These are phyloP conservation scores for Fusarium sp. DNA, from an alignment of 2,329 filamentous ascomycete species.

Conservation along the genomic window DNA sequence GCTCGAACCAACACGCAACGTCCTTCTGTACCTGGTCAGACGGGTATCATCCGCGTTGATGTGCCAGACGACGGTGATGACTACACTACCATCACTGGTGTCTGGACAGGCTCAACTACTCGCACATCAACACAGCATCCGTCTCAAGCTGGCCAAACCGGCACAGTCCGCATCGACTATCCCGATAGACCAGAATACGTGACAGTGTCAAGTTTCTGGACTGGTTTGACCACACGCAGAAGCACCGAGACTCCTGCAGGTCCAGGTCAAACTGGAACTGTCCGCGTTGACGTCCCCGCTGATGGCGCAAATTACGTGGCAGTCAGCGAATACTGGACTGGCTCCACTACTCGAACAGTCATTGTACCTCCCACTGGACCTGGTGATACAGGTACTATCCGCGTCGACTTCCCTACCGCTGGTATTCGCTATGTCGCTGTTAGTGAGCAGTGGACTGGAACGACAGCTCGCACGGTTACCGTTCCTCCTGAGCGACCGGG, in stretches of 20 bases:
- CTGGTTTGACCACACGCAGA: not conserved
- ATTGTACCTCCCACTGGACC: not conserved
- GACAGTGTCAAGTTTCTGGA: not conserved
- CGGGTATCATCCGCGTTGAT: not conserved
- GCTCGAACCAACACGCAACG: not conserved
- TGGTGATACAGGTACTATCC: not conserved
- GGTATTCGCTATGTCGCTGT: not conserved
- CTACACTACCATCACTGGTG: not conserved
- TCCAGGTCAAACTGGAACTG: not conserved
- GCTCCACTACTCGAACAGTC: not conserved
- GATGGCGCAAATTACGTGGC: not conserved
- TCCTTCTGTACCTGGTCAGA: not conserved
- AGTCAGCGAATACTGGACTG: not conserved
- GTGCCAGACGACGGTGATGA: not conserved
- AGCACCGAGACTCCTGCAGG: not conserved
- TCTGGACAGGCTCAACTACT: not conserved
- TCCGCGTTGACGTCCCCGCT: not conserved
- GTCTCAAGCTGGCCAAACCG: not conserved
- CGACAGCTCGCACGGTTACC: rapidly evolving
- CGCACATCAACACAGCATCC: not conserved
- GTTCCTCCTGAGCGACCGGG: not conserved
- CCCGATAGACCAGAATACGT: not conserved
- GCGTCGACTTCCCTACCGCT: not conserved
- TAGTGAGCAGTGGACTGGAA: slow-evolving; percentile 6
- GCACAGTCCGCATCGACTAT: not conserved